These are phyloP conservation scores for Phoenix dactylifera DNA, from an alignment of 176 grass and related monocot genomes.

Conservation along the genomic window DNA sequence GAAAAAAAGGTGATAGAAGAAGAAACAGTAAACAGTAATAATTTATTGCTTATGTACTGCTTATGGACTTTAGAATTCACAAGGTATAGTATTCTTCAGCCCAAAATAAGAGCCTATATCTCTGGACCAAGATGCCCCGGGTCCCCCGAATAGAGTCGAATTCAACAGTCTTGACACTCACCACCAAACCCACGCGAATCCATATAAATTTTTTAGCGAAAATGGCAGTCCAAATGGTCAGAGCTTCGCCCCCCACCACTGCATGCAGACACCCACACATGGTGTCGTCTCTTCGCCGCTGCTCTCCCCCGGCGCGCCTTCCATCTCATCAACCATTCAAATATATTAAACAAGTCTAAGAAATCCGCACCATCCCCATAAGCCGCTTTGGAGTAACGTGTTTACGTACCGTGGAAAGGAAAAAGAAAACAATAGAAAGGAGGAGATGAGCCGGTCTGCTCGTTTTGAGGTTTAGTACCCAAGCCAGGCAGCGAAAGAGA, in stretches of 20 bases:
- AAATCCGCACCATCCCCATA: background rate
- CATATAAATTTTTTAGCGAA: slow-evolving; percentile 28
- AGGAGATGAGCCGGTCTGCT: too few species aligned
- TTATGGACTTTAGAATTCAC: too few species aligned
- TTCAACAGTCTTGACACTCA: slow-evolving; percentile 10
- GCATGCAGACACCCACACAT: too few species aligned
- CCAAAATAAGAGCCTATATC: background rate
- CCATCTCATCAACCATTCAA: too few species aligned
- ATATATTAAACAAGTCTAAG: too few species aligned
- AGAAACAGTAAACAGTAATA: slow-evolving; percentile 11
- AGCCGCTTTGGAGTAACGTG: background rate
- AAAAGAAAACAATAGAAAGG: background rate
- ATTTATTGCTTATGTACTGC: background rate
- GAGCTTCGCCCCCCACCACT: too few species aligned
- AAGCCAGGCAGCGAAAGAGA: background rate
- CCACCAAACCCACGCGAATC: slow-evolving; percentile 10
- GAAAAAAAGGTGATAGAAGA: slow-evolving; percentile 14
- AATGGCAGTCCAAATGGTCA: background rate
- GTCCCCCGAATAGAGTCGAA: slow-evolving; percentile 2
- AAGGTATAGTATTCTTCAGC: too few species aligned
- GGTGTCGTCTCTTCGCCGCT: background rate
- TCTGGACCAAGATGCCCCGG: slow-evolving; percentile 34
- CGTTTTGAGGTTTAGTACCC: slow-evolving; percentile 20
- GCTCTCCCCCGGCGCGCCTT: background rate
- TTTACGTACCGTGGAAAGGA: background rate